Conservation (phyloP, 2,329 filamentous ascomycete genomes). For the Plectosphaerella cucumerina region DNA sequence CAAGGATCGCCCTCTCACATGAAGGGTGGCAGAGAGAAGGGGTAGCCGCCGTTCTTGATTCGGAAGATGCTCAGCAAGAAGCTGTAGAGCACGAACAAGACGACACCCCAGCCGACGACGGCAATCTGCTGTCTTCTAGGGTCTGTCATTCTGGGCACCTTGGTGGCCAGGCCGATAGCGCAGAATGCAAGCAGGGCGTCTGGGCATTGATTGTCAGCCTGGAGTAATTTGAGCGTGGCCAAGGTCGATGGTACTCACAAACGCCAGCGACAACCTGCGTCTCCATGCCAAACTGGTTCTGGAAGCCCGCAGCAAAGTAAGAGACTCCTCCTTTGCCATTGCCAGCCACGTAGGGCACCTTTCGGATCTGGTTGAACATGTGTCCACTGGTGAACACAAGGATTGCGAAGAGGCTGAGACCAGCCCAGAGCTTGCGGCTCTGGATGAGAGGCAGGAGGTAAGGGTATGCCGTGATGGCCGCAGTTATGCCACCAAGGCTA, state of each 20-base stretch:
- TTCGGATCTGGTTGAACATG: constrained; percentile 99
- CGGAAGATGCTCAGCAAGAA: constrained; percentile 92
- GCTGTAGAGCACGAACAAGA: constrained; percentile 83
- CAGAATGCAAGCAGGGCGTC: constrained; percentile 78
- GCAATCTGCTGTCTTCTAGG: constrained; percentile 73
- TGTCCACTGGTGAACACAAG: constrained; percentile 93
- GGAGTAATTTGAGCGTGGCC: not conserved
- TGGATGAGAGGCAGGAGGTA: constrained; percentile 79
- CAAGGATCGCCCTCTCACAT: constrained; percentile 33
- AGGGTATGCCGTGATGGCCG: constrained; percentile 67
- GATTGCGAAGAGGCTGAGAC: constrained; percentile 80
- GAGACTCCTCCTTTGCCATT: constrained; percentile 81
- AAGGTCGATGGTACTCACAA: constrained; percentile 59
- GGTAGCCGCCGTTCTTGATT: constrained; percentile 91
- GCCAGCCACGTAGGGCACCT: constrained; percentile 85
- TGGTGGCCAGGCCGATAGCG: constrained; percentile 84
- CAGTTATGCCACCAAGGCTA: constrained; percentile 65
- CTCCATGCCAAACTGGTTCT: constrained; percentile 89
- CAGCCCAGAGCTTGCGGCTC: constrained; percentile 92
- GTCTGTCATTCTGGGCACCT: constrained; percentile 84
- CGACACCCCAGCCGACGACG: constrained; percentile 72
- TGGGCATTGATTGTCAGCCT: constrained; percentile 27
- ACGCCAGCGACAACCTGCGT: constrained; percentile 92
- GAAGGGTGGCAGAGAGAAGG: constrained; percentile 91
- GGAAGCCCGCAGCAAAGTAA: constrained; percentile 90